Conservation (phyloP, 306 rosid genomes). For the Amphicarpaea edgeworthii region DNA sequence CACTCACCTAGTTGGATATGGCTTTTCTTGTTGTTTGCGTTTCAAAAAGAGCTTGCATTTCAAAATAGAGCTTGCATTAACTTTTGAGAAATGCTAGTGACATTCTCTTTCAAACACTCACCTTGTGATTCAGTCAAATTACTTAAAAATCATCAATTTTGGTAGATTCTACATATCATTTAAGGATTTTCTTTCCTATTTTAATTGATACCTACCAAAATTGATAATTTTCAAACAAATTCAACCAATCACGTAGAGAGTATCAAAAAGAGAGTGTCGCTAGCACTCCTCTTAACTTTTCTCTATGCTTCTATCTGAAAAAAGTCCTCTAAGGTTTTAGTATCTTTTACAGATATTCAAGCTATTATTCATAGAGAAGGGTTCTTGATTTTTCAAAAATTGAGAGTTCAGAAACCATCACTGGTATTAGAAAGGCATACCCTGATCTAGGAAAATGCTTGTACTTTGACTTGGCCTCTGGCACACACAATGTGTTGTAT, state of each 20-base stretch:
- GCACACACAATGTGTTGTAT: conserved; percentile 68
- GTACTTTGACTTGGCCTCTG: conserved; percentile 77
- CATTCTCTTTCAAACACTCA: too few relatives aligned
- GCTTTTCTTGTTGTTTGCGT: background rate
- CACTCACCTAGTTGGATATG: background rate
- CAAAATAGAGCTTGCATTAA: background rate
- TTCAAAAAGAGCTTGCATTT: conserved; percentile 7
- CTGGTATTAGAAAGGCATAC: conserved; percentile 60
- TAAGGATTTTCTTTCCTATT: too few relatives aligned
- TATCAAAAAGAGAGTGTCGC: too few relatives aligned
- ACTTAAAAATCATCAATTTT: too few relatives aligned
- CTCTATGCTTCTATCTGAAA: background rate
- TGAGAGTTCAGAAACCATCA: conserved; percentile 67
- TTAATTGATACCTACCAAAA: too few relatives aligned
- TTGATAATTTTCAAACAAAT: too few relatives aligned
- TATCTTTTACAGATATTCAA: conserved; percentile 68
- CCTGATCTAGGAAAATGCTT: conserved; percentile 86
- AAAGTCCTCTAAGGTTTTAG: background rate
- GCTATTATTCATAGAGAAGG: conserved; percentile 93
- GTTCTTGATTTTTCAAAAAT: conserved; percentile 72
- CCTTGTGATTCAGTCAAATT: too few relatives aligned
- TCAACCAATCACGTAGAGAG: too few relatives aligned
- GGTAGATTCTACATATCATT: too few relatives aligned
- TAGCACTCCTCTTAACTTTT: too few relatives aligned
- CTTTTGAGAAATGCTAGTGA: too few relatives aligned